Percentiles rank a stretch among this genome's conserved stretches.
Evolutionary conservation across 805 yeast genomes (phyloP).

Genomic region (Torulaspora delbrueckii): DNA sequence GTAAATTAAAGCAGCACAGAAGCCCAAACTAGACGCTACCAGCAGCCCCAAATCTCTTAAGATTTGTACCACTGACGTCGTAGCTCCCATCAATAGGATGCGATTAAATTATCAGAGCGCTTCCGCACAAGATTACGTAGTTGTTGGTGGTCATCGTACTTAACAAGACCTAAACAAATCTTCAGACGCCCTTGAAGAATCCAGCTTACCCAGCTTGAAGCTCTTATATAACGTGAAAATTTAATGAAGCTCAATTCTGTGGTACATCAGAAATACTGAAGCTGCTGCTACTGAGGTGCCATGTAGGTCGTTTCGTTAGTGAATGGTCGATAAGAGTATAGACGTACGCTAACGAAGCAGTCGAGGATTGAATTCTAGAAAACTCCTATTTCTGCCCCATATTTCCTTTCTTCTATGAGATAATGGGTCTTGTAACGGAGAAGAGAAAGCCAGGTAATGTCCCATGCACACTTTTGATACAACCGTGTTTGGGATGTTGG

Average conservation of each 20-base stretch:
- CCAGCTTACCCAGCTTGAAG: background rate
- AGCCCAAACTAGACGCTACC: constrained; percentile 9
- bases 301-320: background rate
- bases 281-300: no score
- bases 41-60: constrained; percentile 10
- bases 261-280: no score
- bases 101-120: background rate
- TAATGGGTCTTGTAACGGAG: constrained; percentile 60
- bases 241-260: no score
- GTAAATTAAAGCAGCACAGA: constrained; percentile 7
- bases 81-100: constrained; percentile 4
- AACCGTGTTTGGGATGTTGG: constrained; percentile 36
- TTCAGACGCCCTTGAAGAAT: background rate
- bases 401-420: constrained; percentile 44
- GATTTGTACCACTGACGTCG: constrained; percentile 7
- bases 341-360: background rate
- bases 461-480: constrained; percentile 45
- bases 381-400: constrained; percentile 65
- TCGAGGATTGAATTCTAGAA: background rate
- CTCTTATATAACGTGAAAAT: background rate
- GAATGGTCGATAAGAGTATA: constrained; percentile 1
- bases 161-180: background rate
- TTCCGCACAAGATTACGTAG: background rate
- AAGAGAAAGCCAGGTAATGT: constrained; percentile 48
- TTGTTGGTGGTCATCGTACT: background rate